Conservation (phyloP, 129 eudicot genomes). For the Tagetes patula region DNA sequence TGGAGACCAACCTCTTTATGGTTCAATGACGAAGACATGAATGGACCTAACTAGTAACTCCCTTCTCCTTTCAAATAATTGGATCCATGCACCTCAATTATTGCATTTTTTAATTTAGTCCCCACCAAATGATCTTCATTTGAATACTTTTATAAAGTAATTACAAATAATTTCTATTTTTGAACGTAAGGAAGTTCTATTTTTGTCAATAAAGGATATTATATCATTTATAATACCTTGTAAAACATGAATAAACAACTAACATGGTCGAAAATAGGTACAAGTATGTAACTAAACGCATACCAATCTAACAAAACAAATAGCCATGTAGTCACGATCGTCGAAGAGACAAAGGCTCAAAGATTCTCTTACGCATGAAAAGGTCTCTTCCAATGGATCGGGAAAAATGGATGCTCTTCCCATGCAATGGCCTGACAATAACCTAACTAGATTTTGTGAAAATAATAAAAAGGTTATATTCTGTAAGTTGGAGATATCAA, state of each 20-base stretch:
- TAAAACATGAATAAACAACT: neutral
- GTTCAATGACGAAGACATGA: slow-evolving; percentile 43
- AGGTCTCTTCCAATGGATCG: too few species aligned
- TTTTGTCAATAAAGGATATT: neutral
- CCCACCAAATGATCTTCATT: slow-evolving; percentile 31
- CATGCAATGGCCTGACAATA: too few species aligned
- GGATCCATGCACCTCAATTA: slow-evolving; percentile 37
- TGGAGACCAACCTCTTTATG: slow-evolving; percentile 39
- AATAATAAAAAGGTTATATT: too few species aligned
- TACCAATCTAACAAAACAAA: neutral
- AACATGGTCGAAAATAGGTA: neutral
- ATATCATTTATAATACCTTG: neutral
- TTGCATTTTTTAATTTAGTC: slow-evolving; percentile 10
- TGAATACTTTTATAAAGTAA: neutral
- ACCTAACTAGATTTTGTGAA: too few species aligned
- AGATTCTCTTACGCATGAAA: too few species aligned
- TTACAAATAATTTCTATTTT: slow-evolving; percentile 2
- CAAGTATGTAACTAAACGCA: neutral
- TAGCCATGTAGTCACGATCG: neutral
- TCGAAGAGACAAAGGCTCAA: too few species aligned
- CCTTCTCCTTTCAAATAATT: slow-evolving; percentile 29
- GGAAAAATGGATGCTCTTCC: too few species aligned
- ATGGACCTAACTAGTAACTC: slow-evolving; percentile 41
- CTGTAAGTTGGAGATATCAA: too few species aligned
- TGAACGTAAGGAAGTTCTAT: neutral